phyloP scores from a whole-genome alignment of 2,329 filamentous ascomycete species.

The Fusarium transvaalense region DNA sequence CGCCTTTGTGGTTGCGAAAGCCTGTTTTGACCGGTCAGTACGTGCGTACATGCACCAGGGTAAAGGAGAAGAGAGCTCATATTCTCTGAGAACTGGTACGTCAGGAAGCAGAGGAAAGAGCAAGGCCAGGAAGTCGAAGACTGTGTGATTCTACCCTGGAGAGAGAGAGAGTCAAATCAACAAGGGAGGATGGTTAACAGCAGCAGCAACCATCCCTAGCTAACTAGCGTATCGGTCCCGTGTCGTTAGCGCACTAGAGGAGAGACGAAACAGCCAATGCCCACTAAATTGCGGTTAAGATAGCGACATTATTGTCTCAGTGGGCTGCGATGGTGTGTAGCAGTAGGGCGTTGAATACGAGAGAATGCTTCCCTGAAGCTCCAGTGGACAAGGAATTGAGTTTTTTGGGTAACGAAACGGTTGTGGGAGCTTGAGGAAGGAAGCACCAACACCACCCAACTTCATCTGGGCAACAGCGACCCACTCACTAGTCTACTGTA shows the following conservation, averaged over 20 bases:
- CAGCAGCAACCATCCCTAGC: constrained; percentile 17
- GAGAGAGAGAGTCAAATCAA: constrained; percentile 1
- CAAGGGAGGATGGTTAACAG: constrained; percentile 15
- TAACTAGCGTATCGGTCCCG: constrained; percentile 33
- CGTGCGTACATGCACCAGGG: neutral
- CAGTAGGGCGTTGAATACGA: constrained; percentile 45
- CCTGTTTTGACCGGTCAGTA: constrained; percentile 33
- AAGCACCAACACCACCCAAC: neutral
- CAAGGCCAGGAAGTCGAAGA: constrained; percentile 7
- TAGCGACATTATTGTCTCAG: constrained; percentile 30
- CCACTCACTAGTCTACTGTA: neutral
- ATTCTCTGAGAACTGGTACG: neutral
- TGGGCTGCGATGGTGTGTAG: constrained; percentile 31
- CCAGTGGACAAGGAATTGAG: constrained; percentile 20
- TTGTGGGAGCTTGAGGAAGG: constrained; percentile 30
- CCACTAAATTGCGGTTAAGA: constrained; percentile 22
- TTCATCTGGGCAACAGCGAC: neutral
- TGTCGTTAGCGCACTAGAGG: constrained; percentile 27
- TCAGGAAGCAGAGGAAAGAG: neutral
- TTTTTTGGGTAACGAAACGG: constrained; percentile 26
- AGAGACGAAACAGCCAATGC: constrained; percentile 31
- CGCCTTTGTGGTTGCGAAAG: constrained; percentile 38
- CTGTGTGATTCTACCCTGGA: constrained; percentile 21
- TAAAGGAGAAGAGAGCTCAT: neutral
- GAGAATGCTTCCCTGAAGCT: constrained; percentile 35